Evolutionary conservation across 805 yeast species (phyloP), one percentile per base, ranked within the genome.

Genomic region (Geotrichum ghanense): DNA sequence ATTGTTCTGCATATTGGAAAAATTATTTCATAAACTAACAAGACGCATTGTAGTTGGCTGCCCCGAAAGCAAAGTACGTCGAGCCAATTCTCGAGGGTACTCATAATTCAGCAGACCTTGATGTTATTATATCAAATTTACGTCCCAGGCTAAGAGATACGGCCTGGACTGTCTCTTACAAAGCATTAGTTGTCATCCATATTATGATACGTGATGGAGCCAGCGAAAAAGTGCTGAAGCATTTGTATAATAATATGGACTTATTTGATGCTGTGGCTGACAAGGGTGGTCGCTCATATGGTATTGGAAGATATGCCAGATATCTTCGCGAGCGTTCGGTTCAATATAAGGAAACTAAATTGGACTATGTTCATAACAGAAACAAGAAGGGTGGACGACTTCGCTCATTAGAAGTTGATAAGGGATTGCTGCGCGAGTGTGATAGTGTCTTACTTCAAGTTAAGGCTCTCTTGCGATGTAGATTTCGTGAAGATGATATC

Each of bases 61-160:
- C 97, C n/a, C 98, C 98, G 4, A 92, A 92, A 66, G 83, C 94
- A 34, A 92, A 92, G 63, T 92, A 92, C 61, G 79, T 92, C 45
- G 97, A 90, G 67, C 97, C 97, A 1, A 86, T 92, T 45, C 71
- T 92, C 25, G 73, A 79, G 71, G 72, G 83, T 23, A 82, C 88
- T 1, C 72, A 74, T 44, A 70, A 71, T 44, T 74, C 74, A 25
- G 72, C 68, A 50, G 73, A 79, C 51, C 79, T 74, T 17, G 75
- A 84, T 53, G 76, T 79, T 19, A 81, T 89, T 31, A 79, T 89
- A 78, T 69, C 72, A 44, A 71, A 84, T 1, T 66, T 90, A 47
- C 71, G 71, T 25, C 57, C 61, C 16, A 69, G 96, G 45, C 70
- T 88, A 41, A 76, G 75, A 46, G 95, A 88, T 59, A 67, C 81